Evolutionary conservation across 2,329 filamentous ascomycete genomes (phyloP).

Genomic region (Penicillium sp.): DNA sequence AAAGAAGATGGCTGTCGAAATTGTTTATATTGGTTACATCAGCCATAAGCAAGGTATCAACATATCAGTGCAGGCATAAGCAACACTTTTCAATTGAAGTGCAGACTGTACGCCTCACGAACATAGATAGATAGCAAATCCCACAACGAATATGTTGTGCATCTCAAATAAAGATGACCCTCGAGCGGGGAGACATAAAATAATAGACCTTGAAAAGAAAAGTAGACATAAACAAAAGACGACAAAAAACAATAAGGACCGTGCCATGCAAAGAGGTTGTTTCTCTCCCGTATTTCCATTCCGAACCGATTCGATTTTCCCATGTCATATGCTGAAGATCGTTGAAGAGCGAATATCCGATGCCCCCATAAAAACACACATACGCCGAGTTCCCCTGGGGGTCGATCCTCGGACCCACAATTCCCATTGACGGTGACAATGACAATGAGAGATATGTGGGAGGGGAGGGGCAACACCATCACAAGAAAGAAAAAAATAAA

Average conservation of each 20-base stretch:
- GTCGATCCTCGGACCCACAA: constrained; percentile 11
- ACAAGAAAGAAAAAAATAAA: constrained; percentile 17
- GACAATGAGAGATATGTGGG: neutral
- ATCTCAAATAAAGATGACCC: constrained; percentile 6
- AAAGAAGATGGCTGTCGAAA: neutral
- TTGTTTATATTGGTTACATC: constrained; percentile 13
- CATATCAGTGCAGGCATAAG: constrained; percentile 11
- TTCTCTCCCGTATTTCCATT: constrained; percentile 21
- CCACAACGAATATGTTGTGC: constrained; percentile 13
- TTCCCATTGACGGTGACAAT: constrained; percentile 12
- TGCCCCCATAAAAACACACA: constrained; percentile 9
- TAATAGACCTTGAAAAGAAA: constrained; percentile 16
- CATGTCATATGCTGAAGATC: constrained; percentile 24
- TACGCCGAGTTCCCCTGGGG: constrained; percentile 15
- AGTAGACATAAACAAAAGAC: constrained; percentile 5
- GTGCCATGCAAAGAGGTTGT: constrained; percentile 23
- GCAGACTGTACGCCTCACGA: constrained; percentile 23
- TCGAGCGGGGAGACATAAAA: constrained; percentile 20
- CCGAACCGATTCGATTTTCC: constrained; percentile 10
- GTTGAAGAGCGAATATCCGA: constrained; percentile 15
- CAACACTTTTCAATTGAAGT: constrained; percentile 14
- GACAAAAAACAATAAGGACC: constrained; percentile 15
- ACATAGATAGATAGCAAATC: constrained; percentile 9
- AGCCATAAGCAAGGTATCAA: constrained; percentile 16
- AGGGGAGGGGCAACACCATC: constrained; percentile 10